A percentile compares a stretch with the other conserved stretches of the same genome.
phyloP scores from a whole-genome alignment of 371 early-diverging fungal genomes.

The Mortierella sp. region DNA sequence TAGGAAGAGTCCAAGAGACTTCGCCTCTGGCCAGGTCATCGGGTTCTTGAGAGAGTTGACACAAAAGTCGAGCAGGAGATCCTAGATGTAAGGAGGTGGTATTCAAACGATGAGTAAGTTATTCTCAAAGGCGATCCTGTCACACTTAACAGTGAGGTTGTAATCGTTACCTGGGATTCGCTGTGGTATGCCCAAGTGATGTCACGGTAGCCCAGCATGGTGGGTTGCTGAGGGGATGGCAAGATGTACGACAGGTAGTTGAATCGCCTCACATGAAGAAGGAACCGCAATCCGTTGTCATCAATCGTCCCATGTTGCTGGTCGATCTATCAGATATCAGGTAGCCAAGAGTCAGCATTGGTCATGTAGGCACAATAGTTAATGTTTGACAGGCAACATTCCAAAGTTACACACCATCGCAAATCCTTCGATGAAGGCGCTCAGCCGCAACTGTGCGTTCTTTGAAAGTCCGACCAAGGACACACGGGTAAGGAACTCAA shows the following conservation, averaged over 20 bases:
- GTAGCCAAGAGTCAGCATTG: conserved; percentile 8
- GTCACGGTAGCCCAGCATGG: conserved; percentile 76
- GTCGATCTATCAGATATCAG: conserved; percentile 66
- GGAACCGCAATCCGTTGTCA: conserved; percentile 89
- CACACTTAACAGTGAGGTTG: neutral
- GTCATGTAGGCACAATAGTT: neutral
- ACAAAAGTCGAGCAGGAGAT: conserved; percentile 80
- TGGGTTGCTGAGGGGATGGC: conserved; percentile 57
- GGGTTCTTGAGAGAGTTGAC: conserved; percentile 71
- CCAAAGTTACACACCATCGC: conserved; percentile 16
- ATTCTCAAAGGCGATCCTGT: neutral
- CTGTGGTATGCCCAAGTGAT: conserved; percentile 91
- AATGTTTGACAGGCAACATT: neutral
- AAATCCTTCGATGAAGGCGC: conserved; percentile 50
- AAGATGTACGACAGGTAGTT: conserved; percentile 65
- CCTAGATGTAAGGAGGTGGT: conserved; percentile 56
- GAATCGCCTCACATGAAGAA: conserved; percentile 79
- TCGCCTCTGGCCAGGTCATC: conserved; percentile 86
- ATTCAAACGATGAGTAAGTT: neutral
- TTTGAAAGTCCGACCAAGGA: conserved; percentile 45
- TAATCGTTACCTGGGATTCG: conserved; percentile 81
- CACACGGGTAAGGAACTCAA: conserved; percentile 51
- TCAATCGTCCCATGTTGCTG: conserved; percentile 83
- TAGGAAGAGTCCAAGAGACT: conserved; percentile 84
- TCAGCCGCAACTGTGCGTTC: conserved; percentile 35